Evolutionary conservation across 768 basidiomycete species (phyloP).

Genomic region (Lactarius deliciosus): DNA sequence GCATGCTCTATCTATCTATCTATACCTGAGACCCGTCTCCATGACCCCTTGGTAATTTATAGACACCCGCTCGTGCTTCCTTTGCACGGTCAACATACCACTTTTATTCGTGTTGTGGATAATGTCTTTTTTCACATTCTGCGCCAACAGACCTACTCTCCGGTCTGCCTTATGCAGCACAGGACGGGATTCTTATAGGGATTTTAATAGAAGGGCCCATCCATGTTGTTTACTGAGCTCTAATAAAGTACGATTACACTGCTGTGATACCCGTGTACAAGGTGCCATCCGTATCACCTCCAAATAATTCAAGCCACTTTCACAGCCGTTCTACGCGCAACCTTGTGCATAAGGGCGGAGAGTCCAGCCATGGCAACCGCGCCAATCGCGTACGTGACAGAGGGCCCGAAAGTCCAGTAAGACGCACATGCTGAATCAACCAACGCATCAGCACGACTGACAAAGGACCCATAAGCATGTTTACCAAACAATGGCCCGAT

Average conservation of each 20-base stretch:
- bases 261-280: neutral
- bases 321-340: conserved; percentile 35
- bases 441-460: neutral
- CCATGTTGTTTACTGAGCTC: neutral
- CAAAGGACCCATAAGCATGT: neutral
- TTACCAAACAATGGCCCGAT: conserved; percentile 87
- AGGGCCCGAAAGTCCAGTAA: conserved; percentile 88
- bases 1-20: conserved; percentile 27
- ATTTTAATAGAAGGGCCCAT: conserved; percentile 4
- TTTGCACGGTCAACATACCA: conserved; percentile 17
- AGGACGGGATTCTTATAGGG: conserved; percentile 7
- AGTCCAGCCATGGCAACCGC: conserved; percentile 66
- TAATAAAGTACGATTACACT: conserved; percentile 2
- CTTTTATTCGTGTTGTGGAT: conserved; percentile 24
- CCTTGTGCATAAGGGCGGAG: conserved; percentile 54
- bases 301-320: conserved; percentile 9
- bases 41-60: conserved; percentile 13
- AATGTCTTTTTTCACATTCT: conserved; percentile 36
- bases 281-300: neutral
- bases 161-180: conserved; percentile 11
- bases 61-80: conserved; percentile 8
- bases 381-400: conserved; percentile 66
- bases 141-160: conserved; percentile 19
- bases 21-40: conserved; percentile 12
- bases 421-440: conserved; percentile 66